Conservation (phyloP, 2,329 filamentous ascomycete species). For the Drechslerella dactyloides region DNA sequence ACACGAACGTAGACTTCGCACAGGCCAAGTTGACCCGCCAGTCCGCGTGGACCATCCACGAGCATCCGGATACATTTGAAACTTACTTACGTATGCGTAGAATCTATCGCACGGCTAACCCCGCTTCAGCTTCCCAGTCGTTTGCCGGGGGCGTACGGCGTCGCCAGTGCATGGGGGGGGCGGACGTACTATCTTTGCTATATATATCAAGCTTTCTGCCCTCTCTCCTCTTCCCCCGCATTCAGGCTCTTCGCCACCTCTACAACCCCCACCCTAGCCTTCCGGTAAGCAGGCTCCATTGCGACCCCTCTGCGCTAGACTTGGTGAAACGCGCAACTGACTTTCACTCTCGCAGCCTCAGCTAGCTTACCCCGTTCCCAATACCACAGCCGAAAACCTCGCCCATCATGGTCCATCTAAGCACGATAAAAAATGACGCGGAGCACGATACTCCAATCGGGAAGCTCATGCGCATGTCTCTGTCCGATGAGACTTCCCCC, state of each 20-base stretch:
- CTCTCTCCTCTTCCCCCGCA: neutral
- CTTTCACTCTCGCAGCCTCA: too few relatives aligned
- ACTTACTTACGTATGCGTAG: neutral
- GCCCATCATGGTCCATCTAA: constrained; percentile 29
- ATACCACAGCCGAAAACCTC: neutral
- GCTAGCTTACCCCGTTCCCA: too few relatives aligned
- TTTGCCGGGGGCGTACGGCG: too few relatives aligned
- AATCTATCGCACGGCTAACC: neutral
- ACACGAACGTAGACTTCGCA: too few relatives aligned
- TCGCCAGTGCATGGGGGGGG: neutral
- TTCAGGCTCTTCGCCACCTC: neutral
- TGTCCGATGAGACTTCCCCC: constrained; percentile 32
- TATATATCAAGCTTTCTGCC: neutral
- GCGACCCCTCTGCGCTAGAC: too few relatives aligned
- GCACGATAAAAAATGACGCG: constrained; percentile 25
- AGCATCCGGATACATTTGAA: neutral
- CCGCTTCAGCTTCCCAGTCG: neutral
- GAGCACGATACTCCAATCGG: constrained; percentile 38
- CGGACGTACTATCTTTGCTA: neutral
- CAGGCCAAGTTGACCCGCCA: too few relatives aligned
- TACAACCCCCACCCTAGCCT: too few relatives aligned
- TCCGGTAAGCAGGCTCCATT: too few relatives aligned
- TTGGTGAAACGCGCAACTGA: too few relatives aligned
- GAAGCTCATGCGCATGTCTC: constrained; percentile 40
- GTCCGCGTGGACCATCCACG: neutral